Evolutionary conservation across 441 rosid genomes (phyloP), one percentile per base, ranked within the genome.

Genomic region (Jatropha podagrica): DNA sequence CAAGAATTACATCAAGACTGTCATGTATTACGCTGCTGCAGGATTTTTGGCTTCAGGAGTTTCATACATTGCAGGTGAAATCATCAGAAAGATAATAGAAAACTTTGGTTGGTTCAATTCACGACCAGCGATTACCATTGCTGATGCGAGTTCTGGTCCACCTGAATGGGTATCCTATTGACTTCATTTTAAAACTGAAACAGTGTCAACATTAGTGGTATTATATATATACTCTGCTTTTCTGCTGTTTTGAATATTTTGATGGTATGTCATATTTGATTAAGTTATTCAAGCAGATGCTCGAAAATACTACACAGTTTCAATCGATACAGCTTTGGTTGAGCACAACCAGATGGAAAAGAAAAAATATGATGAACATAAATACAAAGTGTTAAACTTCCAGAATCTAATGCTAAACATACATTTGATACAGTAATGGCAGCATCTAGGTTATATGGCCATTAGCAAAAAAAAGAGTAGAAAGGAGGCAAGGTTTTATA

Each of bases 61-160:
- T 77, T 65, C 80, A 14, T 66, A 58, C 37, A 5, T 66, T 1
- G 72, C 18, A 37, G 80, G 80, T 12, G 42, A 66, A 20, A 72
- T 58, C 15, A 27, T 51, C n/a, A 46, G 3, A 46, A 66, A 66
- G 72, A 23, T 71, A 4, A 8, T 77, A 9, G 68, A 72, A 46
- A 65, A 77, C 49, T 38, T 44, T 17, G 68, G 67, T 0, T 71
- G 56, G 75, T 71, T 77, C 55, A 1, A 55, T 6, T 40, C 75
- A 26, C 64, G 23, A 46, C 32, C 14, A 18, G 7, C 58, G 5
- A 9, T 72, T 37, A 44, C 55, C 9, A 40, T 44, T 44, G 41
- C 9, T 23, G 74, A 59, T 65, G 42, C 7, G 41, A 71, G 41
- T 59, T 61, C 59, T 9, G 65, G 40, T 20, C 56, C 7, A 41